Percentiles rank a stretch among this genome's conserved stretches.
Conservation (phyloP, 2,329 filamentous ascomycete species). For the Penicillium hordei region DNA sequence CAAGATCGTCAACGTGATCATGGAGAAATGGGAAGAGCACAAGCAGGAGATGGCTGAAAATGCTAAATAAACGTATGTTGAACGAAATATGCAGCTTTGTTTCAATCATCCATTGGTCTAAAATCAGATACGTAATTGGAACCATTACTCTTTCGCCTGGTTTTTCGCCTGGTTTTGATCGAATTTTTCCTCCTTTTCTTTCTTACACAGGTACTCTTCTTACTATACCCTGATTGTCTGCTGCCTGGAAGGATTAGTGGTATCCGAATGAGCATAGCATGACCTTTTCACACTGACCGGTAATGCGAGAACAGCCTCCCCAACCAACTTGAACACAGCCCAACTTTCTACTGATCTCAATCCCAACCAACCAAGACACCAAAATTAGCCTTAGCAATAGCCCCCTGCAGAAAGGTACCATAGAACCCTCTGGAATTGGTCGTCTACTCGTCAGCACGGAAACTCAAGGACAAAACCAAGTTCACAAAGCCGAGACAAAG, state of each 20-base stretch:
- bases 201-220: background rate
- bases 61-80: background rate
- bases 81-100: background rate
- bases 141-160: background rate
- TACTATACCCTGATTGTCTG: no score
- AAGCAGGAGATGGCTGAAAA: conserved; percentile 1
- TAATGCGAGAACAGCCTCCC: background rate
- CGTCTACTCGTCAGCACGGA: background rate
- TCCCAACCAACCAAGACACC: background rate
- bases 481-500: background rate
- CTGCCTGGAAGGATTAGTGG: background rate
- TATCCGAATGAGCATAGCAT: no score
- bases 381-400: background rate
- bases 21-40: conserved; percentile 45
- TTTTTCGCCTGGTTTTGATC: background rate
- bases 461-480: background rate
- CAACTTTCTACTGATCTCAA: background rate
- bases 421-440: background rate
- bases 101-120: background rate
- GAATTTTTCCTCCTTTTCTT: background rate
- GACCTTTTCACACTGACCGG: background rate
- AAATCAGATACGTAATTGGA: background rate
- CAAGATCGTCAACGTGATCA: conserved; percentile 68
- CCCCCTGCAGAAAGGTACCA: background rate
- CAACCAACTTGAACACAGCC: background rate